Evolutionary conservation across 176 grass and related monocot species (phyloP).

Genomic region (Hsuehochloa calcarea): DNA sequence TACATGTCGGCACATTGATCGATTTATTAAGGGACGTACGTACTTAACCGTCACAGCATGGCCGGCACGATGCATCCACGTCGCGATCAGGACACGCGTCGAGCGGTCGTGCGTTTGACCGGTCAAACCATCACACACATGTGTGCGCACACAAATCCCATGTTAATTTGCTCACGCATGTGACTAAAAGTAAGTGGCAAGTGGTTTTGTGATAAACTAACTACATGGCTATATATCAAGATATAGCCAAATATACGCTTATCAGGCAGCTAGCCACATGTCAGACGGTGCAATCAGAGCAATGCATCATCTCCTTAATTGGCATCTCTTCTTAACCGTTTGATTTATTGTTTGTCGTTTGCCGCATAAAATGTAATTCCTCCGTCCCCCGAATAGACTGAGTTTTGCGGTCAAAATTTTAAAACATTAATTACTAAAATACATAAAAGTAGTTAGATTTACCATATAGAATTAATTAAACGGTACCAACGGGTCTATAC

Average conservation of each 20-base stretch:
- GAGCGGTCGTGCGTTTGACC: not conserved
- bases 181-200: not conserved
- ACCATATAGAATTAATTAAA: not conserved
- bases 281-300: not conserved
- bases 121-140: not conserved
- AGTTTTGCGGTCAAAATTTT: too few relatives aligned
- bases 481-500: too few relatives aligned
- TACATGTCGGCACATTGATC: slow-evolving; percentile 23
- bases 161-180: not conserved
- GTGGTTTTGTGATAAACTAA: not conserved
- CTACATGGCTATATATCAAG: too few relatives aligned
- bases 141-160: not conserved
- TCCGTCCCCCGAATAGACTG: not conserved
- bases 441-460: not conserved
- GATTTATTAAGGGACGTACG: not conserved
- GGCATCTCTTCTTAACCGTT: not conserved
- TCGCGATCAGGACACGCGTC: not conserved
- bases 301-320: not conserved
- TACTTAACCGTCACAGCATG: not conserved
- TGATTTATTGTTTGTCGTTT: not conserved
- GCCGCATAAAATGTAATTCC: not conserved
- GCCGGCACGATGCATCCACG: not conserved
- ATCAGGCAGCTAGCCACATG: not conserved
- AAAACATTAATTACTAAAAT: too few relatives aligned
- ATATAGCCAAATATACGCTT: not conserved